Base-by-base conservation (phyloP, 208 protist genomes). In the Leptomonas pyrrhocoris region DNA sequence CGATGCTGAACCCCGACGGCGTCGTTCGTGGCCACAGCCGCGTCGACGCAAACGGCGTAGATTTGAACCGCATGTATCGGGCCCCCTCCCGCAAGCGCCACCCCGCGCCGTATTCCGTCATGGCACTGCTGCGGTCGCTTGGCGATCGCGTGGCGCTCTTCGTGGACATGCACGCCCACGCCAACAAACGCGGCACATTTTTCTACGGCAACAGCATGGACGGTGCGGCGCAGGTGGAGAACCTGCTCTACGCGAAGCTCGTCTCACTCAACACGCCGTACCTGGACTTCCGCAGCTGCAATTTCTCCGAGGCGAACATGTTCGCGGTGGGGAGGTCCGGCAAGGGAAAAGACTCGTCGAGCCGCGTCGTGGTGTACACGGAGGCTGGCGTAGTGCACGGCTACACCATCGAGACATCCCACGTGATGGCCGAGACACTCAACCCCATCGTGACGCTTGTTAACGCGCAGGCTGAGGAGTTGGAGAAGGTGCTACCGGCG, bases 1-100 rank as follows among this genome's bases (percentile, higher is more conserved):
- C 91, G 42, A 96, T 97, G 90, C 72, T 98, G 40, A 98, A 98
- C 76, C 97, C 97, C 0, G 97, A 98, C 78, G 97, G 97, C 18
- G 94, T 98, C 2, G 62, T 78, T 12, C 83, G 92, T 40, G 97
- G 97, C 6, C 90, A 97, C 83, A 98, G 94, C 80, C 92, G 97
- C 25, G 84, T 89, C 2, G 97, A 98, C 78, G 89, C 94, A 16
- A 78, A 76, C 23, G 97, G 97, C 23, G 73, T 89, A 13, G 97
- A 98, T 67, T 77, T 98, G 34, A 98, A 98, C 78, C 93, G 97
- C 58, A 94, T 89, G 80, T 98, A 98, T 69, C 73, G 83, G 51
- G 77, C 80, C 30, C 93, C 93, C 1, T 91, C 84, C 2, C 71
- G 59, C 54, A 51, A 79, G 62, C 71, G 73, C 16, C 94, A 98